phyloP scores from a whole-genome alignment of 2,329 filamentous ascomycete species.

The Arachnopeziza araneosa region DNA sequence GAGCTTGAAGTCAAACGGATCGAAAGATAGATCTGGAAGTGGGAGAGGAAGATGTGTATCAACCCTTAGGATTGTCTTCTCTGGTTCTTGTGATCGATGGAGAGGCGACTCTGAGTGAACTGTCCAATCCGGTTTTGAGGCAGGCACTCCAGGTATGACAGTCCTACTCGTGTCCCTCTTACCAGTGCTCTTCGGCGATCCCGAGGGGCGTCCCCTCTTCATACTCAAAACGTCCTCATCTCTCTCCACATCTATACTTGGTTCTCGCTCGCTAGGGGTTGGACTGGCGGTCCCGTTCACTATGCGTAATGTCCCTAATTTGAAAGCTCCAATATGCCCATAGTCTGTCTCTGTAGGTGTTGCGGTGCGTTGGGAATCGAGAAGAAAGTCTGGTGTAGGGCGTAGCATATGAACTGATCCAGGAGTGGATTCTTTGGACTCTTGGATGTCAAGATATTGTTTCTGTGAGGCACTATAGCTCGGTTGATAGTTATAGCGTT shows the following conservation, averaged over 20 bases:
- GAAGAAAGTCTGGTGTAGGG: constrained; percentile 3
- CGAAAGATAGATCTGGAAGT: constrained; percentile 13
- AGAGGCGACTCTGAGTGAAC: constrained; percentile 21
- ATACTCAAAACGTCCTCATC: background rate
- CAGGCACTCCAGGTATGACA: background rate
- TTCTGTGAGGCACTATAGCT: background rate
- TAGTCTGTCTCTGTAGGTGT: constrained; percentile 54
- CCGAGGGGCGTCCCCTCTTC: background rate
- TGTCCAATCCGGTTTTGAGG: constrained; percentile 20
- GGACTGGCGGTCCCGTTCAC: constrained; percentile 54
- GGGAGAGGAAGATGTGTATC: constrained; percentile 8
- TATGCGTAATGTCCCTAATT: constrained; percentile 56
- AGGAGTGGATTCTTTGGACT: background rate
- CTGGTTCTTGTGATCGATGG: background rate
- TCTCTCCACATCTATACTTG: background rate
- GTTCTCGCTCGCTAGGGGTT: constrained; percentile 33
- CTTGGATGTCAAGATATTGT: background rate
- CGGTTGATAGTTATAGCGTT: background rate
- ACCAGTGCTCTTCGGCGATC: background rate
- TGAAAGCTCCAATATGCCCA: constrained; percentile 55
- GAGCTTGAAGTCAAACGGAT: constrained; percentile 15
- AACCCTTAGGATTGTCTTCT: constrained; percentile 10
- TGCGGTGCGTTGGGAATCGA: constrained; percentile 19
- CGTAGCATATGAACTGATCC: background rate
- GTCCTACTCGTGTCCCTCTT: background rate